Percentiles rank a stretch among this genome's conserved stretches.
Evolutionary conservation across 345 rosid species (phyloP).

Genomic region (Eucalyptus paniculata): DNA sequence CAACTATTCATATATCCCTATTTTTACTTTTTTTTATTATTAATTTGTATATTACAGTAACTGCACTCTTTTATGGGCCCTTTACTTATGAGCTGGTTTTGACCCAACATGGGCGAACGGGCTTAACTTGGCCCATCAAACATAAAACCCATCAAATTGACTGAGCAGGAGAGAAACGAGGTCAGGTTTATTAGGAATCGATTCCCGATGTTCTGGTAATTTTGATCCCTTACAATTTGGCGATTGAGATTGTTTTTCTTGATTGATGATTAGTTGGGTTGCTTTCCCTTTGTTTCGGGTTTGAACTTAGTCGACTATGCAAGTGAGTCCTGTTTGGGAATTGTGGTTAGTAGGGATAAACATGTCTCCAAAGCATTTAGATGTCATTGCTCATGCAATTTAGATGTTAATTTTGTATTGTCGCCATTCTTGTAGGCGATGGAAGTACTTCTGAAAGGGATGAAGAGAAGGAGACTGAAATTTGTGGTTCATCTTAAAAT

Average conservation of each 20-base stretch:
- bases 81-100: too few species aligned
- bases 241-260: not conserved
- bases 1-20: too few species aligned
- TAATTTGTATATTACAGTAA: too few species aligned
- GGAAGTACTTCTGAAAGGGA: conserved; percentile 20
- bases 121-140: too few species aligned
- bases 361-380: not conserved
- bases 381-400: not conserved
- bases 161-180: conserved; percentile 34
- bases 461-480: conserved; percentile 8
- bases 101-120: too few species aligned
- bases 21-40: too few species aligned
- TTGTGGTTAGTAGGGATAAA: not conserved
- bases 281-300: conserved; percentile 7
- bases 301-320: conserved; percentile 33
- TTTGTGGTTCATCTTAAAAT: conserved; percentile 17
- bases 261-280: not conserved
- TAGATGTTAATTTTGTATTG: not conserved
- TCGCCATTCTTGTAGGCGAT: conserved; percentile 19
- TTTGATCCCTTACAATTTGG: not conserved
- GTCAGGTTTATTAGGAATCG: conserved; percentile 24
- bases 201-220: conserved; percentile 34
- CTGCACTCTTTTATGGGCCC: too few species aligned
- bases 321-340: conserved; percentile 15
- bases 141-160: not conserved